Evolutionary conservation across 2,329 filamentous ascomycete species (phyloP).

Genomic region (Fusarium citri): DNA sequence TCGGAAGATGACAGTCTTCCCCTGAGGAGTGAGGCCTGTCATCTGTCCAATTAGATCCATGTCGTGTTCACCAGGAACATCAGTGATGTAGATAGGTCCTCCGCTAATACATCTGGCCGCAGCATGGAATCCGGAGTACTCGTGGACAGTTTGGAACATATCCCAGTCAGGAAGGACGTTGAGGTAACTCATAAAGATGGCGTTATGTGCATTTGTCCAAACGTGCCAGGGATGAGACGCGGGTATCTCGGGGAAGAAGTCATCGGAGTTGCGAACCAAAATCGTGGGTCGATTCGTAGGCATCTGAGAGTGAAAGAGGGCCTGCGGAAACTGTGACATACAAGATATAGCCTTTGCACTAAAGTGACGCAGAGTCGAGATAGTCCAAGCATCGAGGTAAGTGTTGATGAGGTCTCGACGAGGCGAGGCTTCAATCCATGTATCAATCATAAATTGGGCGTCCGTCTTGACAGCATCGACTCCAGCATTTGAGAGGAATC

Average conservation of each 20-base stretch:
- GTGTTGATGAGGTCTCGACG: conserved; percentile 77
- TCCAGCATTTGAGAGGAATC: conserved; percentile 78
- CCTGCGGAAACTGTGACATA: conserved; percentile 91
- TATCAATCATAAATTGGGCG: conserved; percentile 89
- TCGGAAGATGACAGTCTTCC: conserved; percentile 82
- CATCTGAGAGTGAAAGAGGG: conserved; percentile 86
- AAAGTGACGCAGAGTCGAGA: conserved; percentile 82
- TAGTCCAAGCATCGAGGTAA: conserved; percentile 89
- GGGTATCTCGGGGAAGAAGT: conserved; percentile 89
- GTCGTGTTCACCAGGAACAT: conserved; percentile 85
- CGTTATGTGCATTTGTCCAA: conserved; percentile 93
- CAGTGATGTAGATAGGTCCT: conserved; percentile 94
- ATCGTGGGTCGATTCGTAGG: conserved; percentile 79
- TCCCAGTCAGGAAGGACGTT: conserved; percentile 89
- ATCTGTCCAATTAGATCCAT: conserved; percentile 81
- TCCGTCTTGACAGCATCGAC: conserved; percentile 94
- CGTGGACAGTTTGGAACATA: conserved; percentile 74
- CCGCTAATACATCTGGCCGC: conserved; percentile 90
- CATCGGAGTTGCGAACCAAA: conserved; percentile 85
- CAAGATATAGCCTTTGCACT: conserved; percentile 84
- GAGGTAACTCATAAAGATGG: conserved; percentile 82
- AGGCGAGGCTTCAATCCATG: conserved; percentile 73
- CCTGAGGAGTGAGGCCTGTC: conserved; percentile 77
- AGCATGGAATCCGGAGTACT: conserved; percentile 85
- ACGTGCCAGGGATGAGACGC: conserved; percentile 93